These are phyloP conservation scores for Nakazawaea laoshanensis DNA, from an alignment of 805 yeast genomes.

Conservation along the genomic window DNA sequence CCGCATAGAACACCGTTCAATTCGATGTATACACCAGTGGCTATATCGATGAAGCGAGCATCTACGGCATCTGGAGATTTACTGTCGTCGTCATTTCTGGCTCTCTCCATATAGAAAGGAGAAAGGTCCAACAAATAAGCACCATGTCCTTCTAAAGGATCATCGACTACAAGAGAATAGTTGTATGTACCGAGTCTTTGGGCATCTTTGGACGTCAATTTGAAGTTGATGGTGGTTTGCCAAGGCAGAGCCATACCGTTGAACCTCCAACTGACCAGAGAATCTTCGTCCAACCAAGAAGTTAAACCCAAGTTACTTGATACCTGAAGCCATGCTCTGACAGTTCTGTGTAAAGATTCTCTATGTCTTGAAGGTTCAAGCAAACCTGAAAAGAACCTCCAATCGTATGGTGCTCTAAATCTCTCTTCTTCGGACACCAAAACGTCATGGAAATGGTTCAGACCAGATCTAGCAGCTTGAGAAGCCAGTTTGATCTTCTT, in stretches of 20 bases:
- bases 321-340: conserved; percentile 36
- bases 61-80: conserved; percentile 35
- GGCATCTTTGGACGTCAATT: conserved; percentile 40
- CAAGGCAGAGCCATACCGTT: conserved; percentile 45
- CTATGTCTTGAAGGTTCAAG: conserved; percentile 26
- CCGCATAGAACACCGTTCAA: conserved; percentile 38
- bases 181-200: conserved; percentile 38
- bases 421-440: conserved; percentile 18
- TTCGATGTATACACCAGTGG: conserved; percentile 52
- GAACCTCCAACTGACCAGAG: conserved; percentile 39
- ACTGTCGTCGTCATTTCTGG: conserved; percentile 34
- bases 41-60: conserved; percentile 51
- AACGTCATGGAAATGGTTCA: conserved; percentile 22
- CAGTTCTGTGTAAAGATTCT: conserved; percentile 37
- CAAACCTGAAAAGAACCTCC: conserved; percentile 52
- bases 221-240: conserved; percentile 42
- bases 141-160: conserved; percentile 37
- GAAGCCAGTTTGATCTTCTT: conserved; percentile 21
- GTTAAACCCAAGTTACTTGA: conserved; percentile 30
- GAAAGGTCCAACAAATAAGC: conserved; percentile 36
- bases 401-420: conserved; percentile 42
- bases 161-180: conserved; percentile 33
- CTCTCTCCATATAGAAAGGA: conserved; percentile 40
- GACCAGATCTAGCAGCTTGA: conserved; percentile 20
- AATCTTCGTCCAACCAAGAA: conserved; percentile 42